Base-by-base conservation (phyloP, 495 filamentous ascomycete genomes). In the Podospora appendiculata region DNA sequence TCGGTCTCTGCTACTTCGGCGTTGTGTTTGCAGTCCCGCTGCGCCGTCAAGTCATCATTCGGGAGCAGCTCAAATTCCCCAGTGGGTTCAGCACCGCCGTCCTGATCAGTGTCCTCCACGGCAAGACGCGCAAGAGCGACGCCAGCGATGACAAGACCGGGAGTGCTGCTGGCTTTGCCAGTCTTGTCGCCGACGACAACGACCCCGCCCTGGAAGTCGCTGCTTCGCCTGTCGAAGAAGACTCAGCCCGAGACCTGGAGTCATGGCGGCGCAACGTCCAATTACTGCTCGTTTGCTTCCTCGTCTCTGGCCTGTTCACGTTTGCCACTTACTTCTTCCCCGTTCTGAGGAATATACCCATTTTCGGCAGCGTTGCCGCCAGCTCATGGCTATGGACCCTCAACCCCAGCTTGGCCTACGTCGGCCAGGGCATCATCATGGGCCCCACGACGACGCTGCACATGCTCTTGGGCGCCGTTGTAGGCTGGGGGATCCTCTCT, bases 1-100 rank as follows among this genome's bases (percentile, higher is more conserved):
- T 97, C 52, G 93, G 93, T 1, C 79, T 97, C 36, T 95, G 89
- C 58, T 87, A 96, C 55, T 99, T 97, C 61, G 93, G 93, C 0
- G 93, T 96, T 0, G 87, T 97, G 4, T 96, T 98, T 72, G 93
- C 90, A 0, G 93, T 97, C 0, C 93, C 93, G 1, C 61, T 80
- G 68, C 70, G 91, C 48, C 86, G 82, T 54, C 88, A 97, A 71
- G 91, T 97, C 16, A 89, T 99, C 45, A 87, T 97, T 19, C 69
- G 85, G 55, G 93, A 99, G 72, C 87, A 90, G 64, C 67, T 99
- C 47, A 90, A 86, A 56, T 99, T 99, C 62, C 93, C 93, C 0
- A 91, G 85, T 57, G 93, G 93, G 4, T 96, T 94, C 17, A 94
- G 93, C 49, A 97, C 93, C 12, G 93, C 93, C 0, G 76, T 97